Conservation (phyloP, 148 eudicot species). For the Tetragonia tetragonoides region DNA sequence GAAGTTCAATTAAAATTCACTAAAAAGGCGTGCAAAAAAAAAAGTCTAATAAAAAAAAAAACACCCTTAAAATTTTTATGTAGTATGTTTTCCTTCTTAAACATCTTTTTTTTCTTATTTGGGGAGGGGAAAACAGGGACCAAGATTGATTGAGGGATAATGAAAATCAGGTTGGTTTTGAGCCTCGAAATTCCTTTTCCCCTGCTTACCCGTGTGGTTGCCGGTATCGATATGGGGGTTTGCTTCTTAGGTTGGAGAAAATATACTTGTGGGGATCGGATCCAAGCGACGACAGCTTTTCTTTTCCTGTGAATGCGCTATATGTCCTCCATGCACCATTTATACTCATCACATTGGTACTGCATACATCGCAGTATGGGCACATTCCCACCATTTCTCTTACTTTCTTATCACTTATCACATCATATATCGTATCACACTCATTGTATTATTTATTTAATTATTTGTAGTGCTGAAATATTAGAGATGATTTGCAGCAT, state of each 20-base stretch:
- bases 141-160: background rate
- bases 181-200: slow-evolving; percentile 25
- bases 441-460: no score
- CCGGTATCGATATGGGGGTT: slow-evolving; percentile 26
- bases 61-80: no score
- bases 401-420: no score
- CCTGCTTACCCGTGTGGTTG: slow-evolving; percentile 28
- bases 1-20: no score
- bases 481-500: no score
- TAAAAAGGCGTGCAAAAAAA: no score
- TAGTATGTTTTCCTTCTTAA: background rate
- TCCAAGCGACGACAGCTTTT: slow-evolving; percentile 3
- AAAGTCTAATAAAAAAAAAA: no score
- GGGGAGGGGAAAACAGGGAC: background rate
- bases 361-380: no score
- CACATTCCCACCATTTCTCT: no score
- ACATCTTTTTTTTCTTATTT: background rate
- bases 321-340: slow-evolving; percentile 13
- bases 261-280: background rate
- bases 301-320: slow-evolving; percentile 13
- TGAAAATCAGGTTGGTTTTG: slow-evolving; percentile 2
- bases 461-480: no score
- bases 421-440: no score
- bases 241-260: slow-evolving; percentile 22
- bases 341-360: background rate